Base-by-base conservation (phyloP, 768 basidiomycete species). In the Termitomyces sp. region DNA sequence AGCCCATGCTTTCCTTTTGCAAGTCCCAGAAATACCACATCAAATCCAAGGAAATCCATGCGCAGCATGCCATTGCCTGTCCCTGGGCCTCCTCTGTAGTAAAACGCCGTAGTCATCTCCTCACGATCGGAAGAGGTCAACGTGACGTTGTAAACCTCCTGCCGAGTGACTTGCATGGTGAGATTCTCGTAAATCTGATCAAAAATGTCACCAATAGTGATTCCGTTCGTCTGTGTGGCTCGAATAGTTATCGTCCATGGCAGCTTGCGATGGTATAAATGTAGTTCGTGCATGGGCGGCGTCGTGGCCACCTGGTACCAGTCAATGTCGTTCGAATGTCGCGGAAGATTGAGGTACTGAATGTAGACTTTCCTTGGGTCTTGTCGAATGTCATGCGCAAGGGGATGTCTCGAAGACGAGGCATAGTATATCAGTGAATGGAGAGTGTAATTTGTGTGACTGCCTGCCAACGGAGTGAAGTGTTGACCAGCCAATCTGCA, bases 161-260 rank as follows among this genome's bases (percentile, higher is more conserved):
- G 64, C 45, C 68, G 63, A 21, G 66, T 58, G 60, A 83, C 76
- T 9, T 62, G 70, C 41, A 59, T 66, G 56, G 59, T 58, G 50
- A 83, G 69, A 30, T 68, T 60, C 38, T 63, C 60, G 45, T 74
- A 72, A 44, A 83, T 65, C 48, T 75, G 75, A 45, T 57, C 52
- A 56, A 81, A 75, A 37, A 84, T 62, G 48, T 83, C 80, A 45
- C 67, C 67, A 6, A 84, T 58, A 12, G 79, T 81, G 54, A 82
- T 71, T 24, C 79, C 81, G 17, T 70, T 54, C 1, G 72, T 69
- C 45, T 71, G 66, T 3, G 68, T 66, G 2, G 79, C 66, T 26
- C 57, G 63, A 35, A 81, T 72, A 41, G 77, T 76, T 60, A 84
- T 75, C 57, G 73, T 77, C 81, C 81, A 82, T 6, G 82, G 82